These are phyloP conservation scores for Tolypocladium endophyticum DNA, from an alignment of 2,329 filamentous ascomycete species.

Conservation along the genomic window DNA sequence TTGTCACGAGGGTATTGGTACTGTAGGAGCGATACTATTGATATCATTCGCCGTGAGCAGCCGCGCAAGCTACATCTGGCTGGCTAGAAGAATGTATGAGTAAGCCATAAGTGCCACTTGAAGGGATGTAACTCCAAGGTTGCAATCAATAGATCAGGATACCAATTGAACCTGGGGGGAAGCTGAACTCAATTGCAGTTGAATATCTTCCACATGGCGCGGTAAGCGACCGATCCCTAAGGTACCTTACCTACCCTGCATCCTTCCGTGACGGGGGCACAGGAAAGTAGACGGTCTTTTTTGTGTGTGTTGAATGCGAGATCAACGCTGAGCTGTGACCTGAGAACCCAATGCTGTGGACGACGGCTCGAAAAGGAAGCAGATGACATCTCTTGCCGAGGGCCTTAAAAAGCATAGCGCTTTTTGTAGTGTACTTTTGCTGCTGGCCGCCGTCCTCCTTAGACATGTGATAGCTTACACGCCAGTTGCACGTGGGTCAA, in stretches of 20 bases:
- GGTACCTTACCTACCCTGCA: background rate
- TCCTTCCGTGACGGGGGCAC: background rate
- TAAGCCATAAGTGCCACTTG: background rate
- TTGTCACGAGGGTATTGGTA: background rate
- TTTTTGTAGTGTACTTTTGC: background rate
- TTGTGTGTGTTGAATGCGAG: background rate
- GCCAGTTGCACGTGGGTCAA: background rate
- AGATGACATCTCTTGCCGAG: background rate
- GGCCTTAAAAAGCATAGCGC: background rate
- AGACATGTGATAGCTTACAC: background rate
- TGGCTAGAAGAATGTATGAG: background rate
- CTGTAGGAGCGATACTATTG: background rate
- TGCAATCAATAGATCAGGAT: background rate
- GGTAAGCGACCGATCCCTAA: too few species aligned
- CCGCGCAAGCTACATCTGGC: background rate
- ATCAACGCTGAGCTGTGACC: background rate
- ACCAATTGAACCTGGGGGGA: background rate
- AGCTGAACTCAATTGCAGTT: background rate
- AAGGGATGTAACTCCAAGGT: too few species aligned
- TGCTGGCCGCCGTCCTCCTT: background rate
- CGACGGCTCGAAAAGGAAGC: background rate
- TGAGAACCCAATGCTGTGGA: background rate
- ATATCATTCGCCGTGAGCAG: background rate
- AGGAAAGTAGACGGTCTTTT: background rate
- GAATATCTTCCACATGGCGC: too few species aligned